Base-by-base conservation (phyloP, 495 filamentous ascomycete genomes). In the Penicillium fimorum region DNA sequence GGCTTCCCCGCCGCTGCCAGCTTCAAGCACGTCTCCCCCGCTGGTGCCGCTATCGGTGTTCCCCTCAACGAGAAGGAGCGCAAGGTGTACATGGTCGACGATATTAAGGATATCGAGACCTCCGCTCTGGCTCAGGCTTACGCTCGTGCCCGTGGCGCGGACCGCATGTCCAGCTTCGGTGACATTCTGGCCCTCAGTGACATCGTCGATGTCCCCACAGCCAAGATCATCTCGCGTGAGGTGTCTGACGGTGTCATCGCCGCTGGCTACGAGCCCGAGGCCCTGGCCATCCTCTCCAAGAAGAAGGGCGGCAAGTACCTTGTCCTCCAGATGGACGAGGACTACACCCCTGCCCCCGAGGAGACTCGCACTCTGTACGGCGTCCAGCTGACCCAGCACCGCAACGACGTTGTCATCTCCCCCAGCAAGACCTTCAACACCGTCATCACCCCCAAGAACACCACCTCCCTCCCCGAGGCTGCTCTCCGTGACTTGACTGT, bases 1-100 rank as follows among this genome's bases (percentile, higher is more conserved):
- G 83, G 87, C 60, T 84, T 86, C 67, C 90, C 95, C n/a, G 94
- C 94, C 25, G 95, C 94, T 18, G 93, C 94, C 47, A 95, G 90
- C 71, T 98, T 98, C 87, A 98, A 98, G 82, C 95, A 97, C 69
- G 94, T 97, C 38, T 97, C 95, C 5, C 94, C 94, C 8, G 94
- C 94, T 38, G 94, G 94, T 61, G 94, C 94, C 46, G 94, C 94
- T 52, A 91, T 98, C 66, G 94, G 92, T 58, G 81, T 92, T 22
- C 89, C 89, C 35, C 80, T 98, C 62, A 90, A 74, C 56, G 84
- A 90, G 49, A 86, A 88, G 50, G 94, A 98, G 80, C 84, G 88
- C 76, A 92, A 95, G 78, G 93, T 97, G 27, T 97, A 94, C 78
- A 96, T 98, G 84, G 95, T 97, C 29, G 90, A 96, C 58, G 95